Percentiles rank a stretch among this genome's conserved stretches.
Conservation (phyloP, 2,329 filamentous ascomycete species). For the Aspergillus ochraceus region DNA sequence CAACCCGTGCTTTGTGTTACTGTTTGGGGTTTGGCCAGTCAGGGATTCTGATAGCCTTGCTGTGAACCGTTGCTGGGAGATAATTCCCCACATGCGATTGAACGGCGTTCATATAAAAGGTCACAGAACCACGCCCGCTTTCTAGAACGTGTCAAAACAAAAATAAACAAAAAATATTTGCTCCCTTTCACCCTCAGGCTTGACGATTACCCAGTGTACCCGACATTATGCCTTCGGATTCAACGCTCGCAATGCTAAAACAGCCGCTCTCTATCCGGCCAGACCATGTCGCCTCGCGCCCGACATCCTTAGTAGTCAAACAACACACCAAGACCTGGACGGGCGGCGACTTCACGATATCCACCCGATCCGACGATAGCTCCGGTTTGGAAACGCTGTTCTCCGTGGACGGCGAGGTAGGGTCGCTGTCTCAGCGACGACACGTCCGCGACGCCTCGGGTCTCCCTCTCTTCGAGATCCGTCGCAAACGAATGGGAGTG, state of each 20-base stretch:
- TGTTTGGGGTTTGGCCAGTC: too few species aligned
- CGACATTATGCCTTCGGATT: not conserved
- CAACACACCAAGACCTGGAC: constrained; percentile 7
- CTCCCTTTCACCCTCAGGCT: too few species aligned
- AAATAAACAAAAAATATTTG: too few species aligned
- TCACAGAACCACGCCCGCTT: too few species aligned
- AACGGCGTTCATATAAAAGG: too few species aligned
- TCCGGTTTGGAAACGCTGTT: constrained; percentile 6
- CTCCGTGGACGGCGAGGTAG: constrained; percentile 11
- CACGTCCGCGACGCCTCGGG: constrained; percentile 19
- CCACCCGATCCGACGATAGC: not conserved
- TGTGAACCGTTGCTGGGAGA: too few species aligned
- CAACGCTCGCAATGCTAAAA: constrained; percentile 3
- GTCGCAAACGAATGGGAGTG: constrained; percentile 16
- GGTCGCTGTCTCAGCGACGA: constrained; percentile 12
- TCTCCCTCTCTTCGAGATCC: constrained; percentile 22
- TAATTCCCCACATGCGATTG: too few species aligned
- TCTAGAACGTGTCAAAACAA: too few species aligned
- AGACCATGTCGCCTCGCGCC: constrained; percentile 7
- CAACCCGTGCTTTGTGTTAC: too few species aligned
- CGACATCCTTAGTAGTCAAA: constrained; percentile 8
- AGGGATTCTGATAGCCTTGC: too few species aligned
- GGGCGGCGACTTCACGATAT: constrained; percentile 6
- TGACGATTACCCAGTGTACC: too few species aligned
- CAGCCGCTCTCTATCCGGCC: constrained; percentile 11